Percentiles rank a stretch among this genome's conserved stretches.
phyloP scores from a whole-genome alignment of 2,329 filamentous ascomycete genomes.

The Dactylella cylindrospora region DNA sequence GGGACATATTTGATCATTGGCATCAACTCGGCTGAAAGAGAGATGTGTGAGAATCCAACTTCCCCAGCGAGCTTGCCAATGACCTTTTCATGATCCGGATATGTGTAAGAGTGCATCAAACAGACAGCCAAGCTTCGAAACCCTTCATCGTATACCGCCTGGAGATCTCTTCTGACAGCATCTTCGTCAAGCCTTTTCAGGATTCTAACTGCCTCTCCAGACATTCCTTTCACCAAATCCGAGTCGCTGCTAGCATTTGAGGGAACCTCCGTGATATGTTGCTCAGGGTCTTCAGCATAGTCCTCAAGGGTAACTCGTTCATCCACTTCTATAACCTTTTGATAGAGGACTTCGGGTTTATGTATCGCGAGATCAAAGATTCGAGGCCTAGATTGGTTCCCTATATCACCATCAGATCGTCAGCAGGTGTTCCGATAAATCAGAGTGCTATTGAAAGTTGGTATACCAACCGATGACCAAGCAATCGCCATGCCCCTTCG shows the following conservation, averaged over 20 bases:
- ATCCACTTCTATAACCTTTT: slow-evolving; percentile 81
- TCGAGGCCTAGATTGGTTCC: slow-evolving; percentile 79
- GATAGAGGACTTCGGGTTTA: slow-evolving; percentile 84
- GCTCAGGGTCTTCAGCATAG: slow-evolving; percentile 80
- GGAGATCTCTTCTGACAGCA: slow-evolving; percentile 62
- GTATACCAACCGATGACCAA: slow-evolving; percentile 67
- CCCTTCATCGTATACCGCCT: slow-evolving; percentile 68
- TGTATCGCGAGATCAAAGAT: slow-evolving; percentile 89
- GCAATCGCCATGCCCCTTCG: slow-evolving; percentile 83
- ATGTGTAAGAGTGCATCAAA: slow-evolving; percentile 90
- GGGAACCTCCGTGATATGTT: slow-evolving; percentile 57
- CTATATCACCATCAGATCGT: slow-evolving; percentile 21
- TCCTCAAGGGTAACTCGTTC: slow-evolving; percentile 90
- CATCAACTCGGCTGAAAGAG: slow-evolving; percentile 77
- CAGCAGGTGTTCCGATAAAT: background rate
- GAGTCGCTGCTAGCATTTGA: slow-evolving; percentile 56
- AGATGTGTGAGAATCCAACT: slow-evolving; percentile 81
- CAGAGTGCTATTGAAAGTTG: background rate
- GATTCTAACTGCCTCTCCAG: slow-evolving; percentile 73
- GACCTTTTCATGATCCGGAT: slow-evolving; percentile 77
- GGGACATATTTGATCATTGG: slow-evolving; percentile 84
- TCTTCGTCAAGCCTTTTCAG: slow-evolving; percentile 63
- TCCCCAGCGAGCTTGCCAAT: slow-evolving; percentile 75
- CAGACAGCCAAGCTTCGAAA: slow-evolving; percentile 84
- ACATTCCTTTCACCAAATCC: slow-evolving; percentile 69